These are phyloP conservation scores for Pseudocercospora eumusae DNA, from an alignment of 2,329 filamentous ascomycete genomes.

Conservation along the genomic window DNA sequence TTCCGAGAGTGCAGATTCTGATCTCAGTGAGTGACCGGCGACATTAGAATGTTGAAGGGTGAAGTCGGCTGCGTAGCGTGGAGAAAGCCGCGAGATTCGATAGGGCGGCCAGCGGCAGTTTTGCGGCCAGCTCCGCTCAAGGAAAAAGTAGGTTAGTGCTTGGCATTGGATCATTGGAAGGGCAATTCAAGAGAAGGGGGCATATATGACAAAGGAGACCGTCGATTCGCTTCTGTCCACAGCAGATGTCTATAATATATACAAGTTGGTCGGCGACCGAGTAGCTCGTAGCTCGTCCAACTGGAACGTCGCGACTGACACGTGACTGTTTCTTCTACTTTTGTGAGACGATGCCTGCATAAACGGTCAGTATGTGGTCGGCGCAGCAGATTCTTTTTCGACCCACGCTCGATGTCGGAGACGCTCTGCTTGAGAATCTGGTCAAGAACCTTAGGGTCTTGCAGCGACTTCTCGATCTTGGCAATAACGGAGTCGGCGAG, in stretches of 20 bases:
- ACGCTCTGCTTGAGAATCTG: slow-evolving; percentile 98
- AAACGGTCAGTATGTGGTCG: slow-evolving; percentile 13
- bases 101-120: slow-evolving; percentile 10
- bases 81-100: not conserved
- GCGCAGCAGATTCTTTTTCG: not conserved
- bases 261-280: slow-evolving; percentile 21
- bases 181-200: not conserved
- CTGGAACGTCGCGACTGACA: slow-evolving; percentile 12
- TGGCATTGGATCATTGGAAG: slow-evolving; percentile 4
- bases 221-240: slow-evolving; percentile 25
- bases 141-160: slow-evolving; percentile 2
- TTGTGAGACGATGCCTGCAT: slow-evolving; percentile 32
- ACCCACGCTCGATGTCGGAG: slow-evolving; percentile 89
- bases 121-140: slow-evolving; percentile 8
- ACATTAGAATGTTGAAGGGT: not conserved
- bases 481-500: slow-evolving; percentile 88
- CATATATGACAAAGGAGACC: slow-evolving; percentile 24
- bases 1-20: not conserved
- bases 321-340: slow-evolving; percentile 27
- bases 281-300: slow-evolving; percentile 7
- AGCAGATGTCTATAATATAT: slow-evolving; percentile 31
- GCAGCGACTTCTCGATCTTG: slow-evolving; percentile 98
- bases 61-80: not conserved
- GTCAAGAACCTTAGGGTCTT: slow-evolving; percentile 95
- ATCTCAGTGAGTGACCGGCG: not conserved